A percentile compares a stretch with the other conserved stretches of the same genome.
Evolutionary conservation across 2,329 filamentous ascomycete species (phyloP).

Genomic region (Fusarium nodosum): DNA sequence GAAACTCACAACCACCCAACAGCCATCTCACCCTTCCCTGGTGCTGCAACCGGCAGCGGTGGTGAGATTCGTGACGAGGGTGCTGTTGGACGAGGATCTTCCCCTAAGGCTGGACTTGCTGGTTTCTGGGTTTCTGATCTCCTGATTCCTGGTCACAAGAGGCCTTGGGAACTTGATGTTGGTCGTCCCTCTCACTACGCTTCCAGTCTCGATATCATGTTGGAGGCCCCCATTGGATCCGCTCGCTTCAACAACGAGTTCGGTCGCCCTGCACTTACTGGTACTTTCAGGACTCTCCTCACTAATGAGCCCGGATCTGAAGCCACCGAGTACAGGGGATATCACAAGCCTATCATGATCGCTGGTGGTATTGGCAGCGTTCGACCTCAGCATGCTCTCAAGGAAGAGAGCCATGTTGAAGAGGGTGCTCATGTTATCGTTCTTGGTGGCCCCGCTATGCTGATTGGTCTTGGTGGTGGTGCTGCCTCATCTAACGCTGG

Average conservation of each 20-base stretch:
- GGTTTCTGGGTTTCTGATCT: constrained; percentile 98
- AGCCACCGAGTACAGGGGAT: constrained; percentile 81
- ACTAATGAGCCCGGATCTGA: constrained; percentile 66
- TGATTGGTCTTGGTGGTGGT: constrained; percentile 95
- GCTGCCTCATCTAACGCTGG: constrained; percentile 93
- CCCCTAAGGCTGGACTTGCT: constrained; percentile 89
- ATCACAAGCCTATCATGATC: constrained; percentile 99
- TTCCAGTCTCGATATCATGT: constrained; percentile 95
- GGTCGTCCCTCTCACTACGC: constrained; percentile 93
- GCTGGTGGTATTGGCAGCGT: constrained; percentile 95
- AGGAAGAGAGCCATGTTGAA: constrained; percentile 82
- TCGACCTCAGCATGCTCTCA: constrained; percentile 89
- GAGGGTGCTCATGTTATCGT: constrained; percentile 93
- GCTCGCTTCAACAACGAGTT: constrained; percentile 99
- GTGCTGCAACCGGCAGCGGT: constrained; percentile 93
- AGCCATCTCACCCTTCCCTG: constrained; percentile 91
- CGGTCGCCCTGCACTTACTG: constrained; percentile 87
- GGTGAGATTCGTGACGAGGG: constrained; percentile 97
- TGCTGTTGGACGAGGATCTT: constrained; percentile 91
- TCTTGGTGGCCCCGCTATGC: constrained; percentile 95
- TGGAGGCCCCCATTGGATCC: constrained; percentile 94
- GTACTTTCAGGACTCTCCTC: constrained; percentile 92
- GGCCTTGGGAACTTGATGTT: constrained; percentile 92
- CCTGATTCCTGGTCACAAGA: constrained; percentile 83
- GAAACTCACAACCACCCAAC: constrained; percentile 99